These are phyloP conservation scores for Clonostachys byssicola DNA, from an alignment of 2,329 filamentous ascomycete genomes.

Conservation along the genomic window DNA sequence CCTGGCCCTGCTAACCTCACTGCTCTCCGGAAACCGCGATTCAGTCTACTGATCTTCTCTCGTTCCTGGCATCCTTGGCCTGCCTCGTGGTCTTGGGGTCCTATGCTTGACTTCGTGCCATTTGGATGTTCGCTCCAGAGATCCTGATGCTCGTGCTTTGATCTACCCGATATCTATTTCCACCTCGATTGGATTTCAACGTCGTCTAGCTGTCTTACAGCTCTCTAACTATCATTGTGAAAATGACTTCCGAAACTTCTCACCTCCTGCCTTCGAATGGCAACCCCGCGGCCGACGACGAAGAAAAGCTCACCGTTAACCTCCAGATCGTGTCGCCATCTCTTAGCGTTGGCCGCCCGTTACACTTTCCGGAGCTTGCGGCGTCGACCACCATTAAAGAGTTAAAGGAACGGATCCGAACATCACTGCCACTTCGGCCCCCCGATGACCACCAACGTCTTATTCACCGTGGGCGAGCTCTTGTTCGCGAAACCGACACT, in stretches of 20 bases:
- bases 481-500: conserved; percentile 49
- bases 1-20: not conserved
- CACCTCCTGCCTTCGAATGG: not conserved
- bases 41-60: not conserved
- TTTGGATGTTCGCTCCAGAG: not conserved
- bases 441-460: conserved; percentile 52
- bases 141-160: not conserved
- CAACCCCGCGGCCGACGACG: conserved; percentile 14
- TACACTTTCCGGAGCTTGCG: conserved; percentile 43
- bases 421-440: conserved; percentile 43
- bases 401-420: conserved; percentile 54
- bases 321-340: conserved; percentile 58
- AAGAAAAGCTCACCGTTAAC: conserved; percentile 38
- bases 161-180: not conserved
- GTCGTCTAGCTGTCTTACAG: not conserved
- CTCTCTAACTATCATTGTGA: not conserved
- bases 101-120: not conserved
- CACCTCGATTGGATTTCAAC: no score
- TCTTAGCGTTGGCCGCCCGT: conserved; percentile 42
- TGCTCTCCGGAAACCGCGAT: not conserved
- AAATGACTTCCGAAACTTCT: conserved; percentile 2
- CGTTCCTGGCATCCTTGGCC: not conserved
- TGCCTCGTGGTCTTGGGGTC: not conserved
- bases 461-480: conserved; percentile 55
- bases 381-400: conserved; percentile 48